Percentiles rank a stretch among this genome's conserved stretches.
Conservation (phyloP, 176 grass and related monocot genomes). For the Leersia perrieri region DNA sequence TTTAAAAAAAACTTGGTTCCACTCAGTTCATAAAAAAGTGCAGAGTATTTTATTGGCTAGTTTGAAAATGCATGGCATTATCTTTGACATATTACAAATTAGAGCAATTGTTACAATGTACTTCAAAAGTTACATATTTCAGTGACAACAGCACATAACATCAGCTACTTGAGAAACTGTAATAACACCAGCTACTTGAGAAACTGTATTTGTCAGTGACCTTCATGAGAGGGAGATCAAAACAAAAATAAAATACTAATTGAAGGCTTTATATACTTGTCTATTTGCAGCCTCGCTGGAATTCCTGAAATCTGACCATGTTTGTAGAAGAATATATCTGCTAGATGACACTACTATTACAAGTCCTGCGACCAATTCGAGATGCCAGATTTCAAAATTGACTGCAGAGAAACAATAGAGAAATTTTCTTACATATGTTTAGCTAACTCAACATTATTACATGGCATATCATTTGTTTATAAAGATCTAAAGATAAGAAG, state of each 20-base stretch:
- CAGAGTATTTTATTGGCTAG: neutral
- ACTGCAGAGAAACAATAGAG: conserved; percentile 45
- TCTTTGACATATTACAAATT: neutral
- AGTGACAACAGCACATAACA: neutral
- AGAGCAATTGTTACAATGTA: neutral
- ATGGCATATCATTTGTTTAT: neutral
- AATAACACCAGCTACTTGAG: neutral
- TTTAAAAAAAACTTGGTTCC: neutral
- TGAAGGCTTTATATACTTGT: conserved; percentile 47
- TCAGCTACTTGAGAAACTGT: neutral
- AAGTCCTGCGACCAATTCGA: conserved; percentile 57
- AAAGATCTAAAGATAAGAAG: neutral
- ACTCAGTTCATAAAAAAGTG: neutral
- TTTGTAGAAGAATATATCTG: conserved; percentile 63
- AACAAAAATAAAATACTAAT: neutral
- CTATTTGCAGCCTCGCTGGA: conserved; percentile 84
- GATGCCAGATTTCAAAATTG: conserved; percentile 82
- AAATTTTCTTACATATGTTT: neutral
- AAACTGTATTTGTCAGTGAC: neutral
- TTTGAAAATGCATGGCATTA: neutral
- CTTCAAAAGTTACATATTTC: neutral
- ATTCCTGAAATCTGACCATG: conserved; percentile 83
- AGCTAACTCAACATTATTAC: neutral
- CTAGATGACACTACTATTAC: conserved; percentile 69
- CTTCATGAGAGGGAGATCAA: neutral